These are phyloP conservation scores for Hyphopichia fennica DNA, from an alignment of 1,139 yeast species.

Conservation along the genomic window DNA sequence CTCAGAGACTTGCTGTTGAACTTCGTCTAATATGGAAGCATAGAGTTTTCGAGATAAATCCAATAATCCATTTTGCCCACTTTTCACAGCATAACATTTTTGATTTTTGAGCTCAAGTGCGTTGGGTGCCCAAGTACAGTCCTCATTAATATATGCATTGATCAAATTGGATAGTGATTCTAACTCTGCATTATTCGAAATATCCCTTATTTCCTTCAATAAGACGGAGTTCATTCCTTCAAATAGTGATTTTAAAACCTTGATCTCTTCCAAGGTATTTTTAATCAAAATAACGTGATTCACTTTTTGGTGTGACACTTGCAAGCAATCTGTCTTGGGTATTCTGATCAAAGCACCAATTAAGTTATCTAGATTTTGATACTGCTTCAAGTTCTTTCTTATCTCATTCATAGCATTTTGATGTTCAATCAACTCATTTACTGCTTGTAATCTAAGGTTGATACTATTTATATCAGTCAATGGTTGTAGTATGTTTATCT, in stretches of 20 bases:
- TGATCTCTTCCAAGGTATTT: conserved; percentile 21
- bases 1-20: conserved; percentile 19
- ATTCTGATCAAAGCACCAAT: conserved; percentile 21
- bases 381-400: conserved; percentile 19
- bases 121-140: conserved; percentile 40
- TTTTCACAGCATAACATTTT: conserved; percentile 41
- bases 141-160: conserved; percentile 33
- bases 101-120: conserved; percentile 42
- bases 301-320: conserved; percentile 30
- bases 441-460: conserved; percentile 29
- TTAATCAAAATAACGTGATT: conserved; percentile 39
- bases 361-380: conserved; percentile 37
- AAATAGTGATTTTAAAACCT: conserved; percentile 13
- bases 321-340: conserved; percentile 9
- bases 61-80: conserved; percentile 45
- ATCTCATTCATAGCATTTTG: conserved; percentile 15
- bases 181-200: conserved; percentile 23
- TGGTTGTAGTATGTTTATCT: conserved; percentile 44
- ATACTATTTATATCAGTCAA: conserved; percentile 35
- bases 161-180: conserved; percentile 20
- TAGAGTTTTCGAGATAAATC: conserved; percentile 46
- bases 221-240: conserved; percentile 11
- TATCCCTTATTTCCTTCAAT: conserved; percentile 26
- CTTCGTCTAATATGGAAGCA: conserved; percentile 34
- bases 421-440: conserved; percentile 26